Percentiles rank a stretch among this genome's conserved stretches.
phyloP scores from a whole-genome alignment of 257 asterid species.

The Henckelia pumila region DNA sequence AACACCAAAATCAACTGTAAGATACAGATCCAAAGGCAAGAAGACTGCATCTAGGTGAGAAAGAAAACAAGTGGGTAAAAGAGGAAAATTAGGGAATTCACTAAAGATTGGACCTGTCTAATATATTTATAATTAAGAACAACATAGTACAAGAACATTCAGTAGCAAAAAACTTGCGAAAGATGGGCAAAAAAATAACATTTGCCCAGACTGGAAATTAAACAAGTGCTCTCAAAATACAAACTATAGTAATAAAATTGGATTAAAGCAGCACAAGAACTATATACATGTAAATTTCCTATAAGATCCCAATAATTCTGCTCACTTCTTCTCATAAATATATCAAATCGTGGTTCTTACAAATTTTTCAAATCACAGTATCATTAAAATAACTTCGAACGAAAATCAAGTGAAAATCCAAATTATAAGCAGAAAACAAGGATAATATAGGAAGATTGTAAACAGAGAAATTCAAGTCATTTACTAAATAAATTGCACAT shows the following conservation, averaged over 20 bases:
- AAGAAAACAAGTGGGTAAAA: background rate
- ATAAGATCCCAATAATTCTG: too few relatives aligned
- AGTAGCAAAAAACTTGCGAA: constrained; percentile 15
- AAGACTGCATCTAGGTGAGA: constrained; percentile 12
- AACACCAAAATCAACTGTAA: constrained; percentile 20
- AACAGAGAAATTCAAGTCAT: background rate
- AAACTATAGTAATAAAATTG: constrained; percentile 2
- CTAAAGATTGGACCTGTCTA: background rate
- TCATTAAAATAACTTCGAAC: background rate
- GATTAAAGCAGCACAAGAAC: background rate
- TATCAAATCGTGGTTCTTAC: background rate
- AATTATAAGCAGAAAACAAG: background rate
- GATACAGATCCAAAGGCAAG: constrained; percentile 27
- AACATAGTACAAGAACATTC: constrained; percentile 7
- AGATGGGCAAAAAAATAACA: background rate
- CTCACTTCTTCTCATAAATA: too few relatives aligned
- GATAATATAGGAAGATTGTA: background rate
- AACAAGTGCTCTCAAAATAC: constrained; percentile 14
- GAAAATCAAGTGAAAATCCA: too few relatives aligned
- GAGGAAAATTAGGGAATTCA: background rate
- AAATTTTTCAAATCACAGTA: too few relatives aligned
- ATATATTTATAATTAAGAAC: constrained; percentile 3
- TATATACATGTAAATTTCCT: too few relatives aligned
- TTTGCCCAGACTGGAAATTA: constrained; percentile 31
- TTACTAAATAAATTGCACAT: background rate